Conservation (phyloP, 2,329 filamentous ascomycete species). For the Celoporthe dispersa region DNA sequence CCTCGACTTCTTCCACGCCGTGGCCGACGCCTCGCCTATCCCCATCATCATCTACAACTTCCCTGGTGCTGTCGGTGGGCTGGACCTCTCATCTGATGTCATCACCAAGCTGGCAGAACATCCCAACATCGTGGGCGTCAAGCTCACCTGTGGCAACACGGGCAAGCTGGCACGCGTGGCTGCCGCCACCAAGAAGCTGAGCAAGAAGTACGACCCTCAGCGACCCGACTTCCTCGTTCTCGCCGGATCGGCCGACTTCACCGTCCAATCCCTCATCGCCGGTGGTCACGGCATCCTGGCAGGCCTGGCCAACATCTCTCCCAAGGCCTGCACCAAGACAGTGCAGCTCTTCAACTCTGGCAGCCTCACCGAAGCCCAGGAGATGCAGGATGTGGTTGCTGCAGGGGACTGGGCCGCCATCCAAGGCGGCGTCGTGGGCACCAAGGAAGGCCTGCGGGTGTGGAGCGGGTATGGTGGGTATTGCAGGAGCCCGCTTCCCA, state of each 20-base stretch:
- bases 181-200: constrained; percentile 56
- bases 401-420: constrained; percentile 75
- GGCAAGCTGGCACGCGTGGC: constrained; percentile 69
- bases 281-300: constrained; percentile 74
- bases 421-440: constrained; percentile 71
- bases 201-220: constrained; percentile 39
- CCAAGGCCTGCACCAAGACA: constrained; percentile 66
- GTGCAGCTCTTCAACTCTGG: constrained; percentile 64
- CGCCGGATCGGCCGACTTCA: constrained; percentile 75
- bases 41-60: constrained; percentile 74
- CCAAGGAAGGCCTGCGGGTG: constrained; percentile 69
- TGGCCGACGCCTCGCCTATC: constrained; percentile 66
- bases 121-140: constrained; percentile 70
- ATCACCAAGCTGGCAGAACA: constrained; percentile 64
- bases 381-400: constrained; percentile 67
- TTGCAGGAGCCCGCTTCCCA: constrained; percentile 54
- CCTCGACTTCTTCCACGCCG: constrained; percentile 67
- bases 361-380: constrained; percentile 61
- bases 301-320: constrained; percentile 73
- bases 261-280: constrained; percentile 68
- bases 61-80: constrained; percentile 64
- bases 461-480: constrained; percentile 69
- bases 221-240: constrained; percentile 67
- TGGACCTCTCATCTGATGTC: constrained; percentile 67
- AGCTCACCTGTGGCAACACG: constrained; percentile 73